Conservation (phyloP, 768 basidiomycete species). For the Sistotremastrum suecicum region DNA sequence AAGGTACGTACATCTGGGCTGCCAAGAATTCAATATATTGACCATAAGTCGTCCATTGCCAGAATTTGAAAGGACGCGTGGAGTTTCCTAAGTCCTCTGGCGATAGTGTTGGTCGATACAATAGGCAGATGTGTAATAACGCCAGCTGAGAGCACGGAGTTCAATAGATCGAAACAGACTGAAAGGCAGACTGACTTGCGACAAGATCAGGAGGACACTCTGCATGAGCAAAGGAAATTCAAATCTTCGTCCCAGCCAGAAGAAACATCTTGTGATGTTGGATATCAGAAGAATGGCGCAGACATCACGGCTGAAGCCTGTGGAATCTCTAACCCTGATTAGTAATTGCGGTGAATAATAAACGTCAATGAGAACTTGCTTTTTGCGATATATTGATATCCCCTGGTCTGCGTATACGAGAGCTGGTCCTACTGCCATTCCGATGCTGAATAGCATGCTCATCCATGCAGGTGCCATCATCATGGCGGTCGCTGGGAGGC, state of each 20-base stretch:
- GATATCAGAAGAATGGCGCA: slow-evolving; percentile 77
- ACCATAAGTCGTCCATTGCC: slow-evolving; percentile 71
- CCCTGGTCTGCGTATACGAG: slow-evolving; percentile 75
- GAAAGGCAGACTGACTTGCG: slow-evolving; percentile 39
- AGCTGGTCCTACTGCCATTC: neutral
- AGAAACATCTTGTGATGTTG: slow-evolving; percentile 82
- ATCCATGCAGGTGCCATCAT: too few species aligned
- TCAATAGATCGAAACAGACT: slow-evolving; percentile 9
- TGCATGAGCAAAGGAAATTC: slow-evolving; percentile 68
- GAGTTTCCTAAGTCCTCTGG: slow-evolving; percentile 47
- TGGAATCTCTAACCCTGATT: slow-evolving; percentile 44
- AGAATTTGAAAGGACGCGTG: slow-evolving; percentile 57
- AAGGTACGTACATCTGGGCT: slow-evolving; percentile 45
- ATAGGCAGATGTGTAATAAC: slow-evolving; percentile 69
- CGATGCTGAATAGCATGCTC: too few species aligned
- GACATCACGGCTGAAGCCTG: slow-evolving; percentile 77
- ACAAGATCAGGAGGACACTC: slow-evolving; percentile 72
- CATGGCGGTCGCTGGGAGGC: too few species aligned
- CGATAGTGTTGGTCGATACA: slow-evolving; percentile 46
- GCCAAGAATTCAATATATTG: slow-evolving; percentile 78
- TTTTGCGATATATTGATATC: slow-evolving; percentile 64
- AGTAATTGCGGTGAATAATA: slow-evolving; percentile 4
- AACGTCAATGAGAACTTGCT: slow-evolving; percentile 23
- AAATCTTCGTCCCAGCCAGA: slow-evolving; percentile 75
- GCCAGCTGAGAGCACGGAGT: slow-evolving; percentile 36